Percentiles rank a stretch among this genome's conserved stretches.
Evolutionary conservation across 257 asterid genomes (phyloP).

Genomic region (Scutellaria galericulata): DNA sequence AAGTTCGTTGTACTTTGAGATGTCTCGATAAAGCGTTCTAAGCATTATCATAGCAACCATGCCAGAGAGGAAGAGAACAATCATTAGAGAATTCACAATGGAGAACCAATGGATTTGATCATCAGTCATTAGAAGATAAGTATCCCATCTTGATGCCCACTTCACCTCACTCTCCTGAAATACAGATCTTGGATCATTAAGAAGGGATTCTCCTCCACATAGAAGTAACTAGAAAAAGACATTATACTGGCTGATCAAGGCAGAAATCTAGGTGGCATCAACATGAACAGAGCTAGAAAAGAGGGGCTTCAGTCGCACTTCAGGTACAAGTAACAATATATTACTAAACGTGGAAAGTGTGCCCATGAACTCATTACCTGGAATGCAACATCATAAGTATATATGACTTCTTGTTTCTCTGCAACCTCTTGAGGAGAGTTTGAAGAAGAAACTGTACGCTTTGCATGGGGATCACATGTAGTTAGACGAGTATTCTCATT

Average conservation of each 20-base stretch:
- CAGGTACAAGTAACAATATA: too few relatives aligned
- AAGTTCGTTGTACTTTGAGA: conserved; percentile 74
- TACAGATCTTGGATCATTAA: conserved; percentile 20
- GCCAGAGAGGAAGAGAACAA: conserved; percentile 83
- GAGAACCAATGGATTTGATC: conserved; percentile 92
- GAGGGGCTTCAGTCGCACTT: not conserved
- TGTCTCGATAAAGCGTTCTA: conserved; percentile 76
- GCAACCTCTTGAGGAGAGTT: conserved; percentile 76
- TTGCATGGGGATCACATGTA: conserved; percentile 71
- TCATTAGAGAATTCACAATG: conserved; percentile 74
- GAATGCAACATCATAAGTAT: conserved; percentile 73
- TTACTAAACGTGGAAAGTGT: too few relatives aligned
- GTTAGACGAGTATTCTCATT: conserved; percentile 50
- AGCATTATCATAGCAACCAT: conserved; percentile 86
- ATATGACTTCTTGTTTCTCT: conserved; percentile 67
- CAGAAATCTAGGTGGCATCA: not conserved
- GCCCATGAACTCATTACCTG: conserved; percentile 42
- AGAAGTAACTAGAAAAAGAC: not conserved
- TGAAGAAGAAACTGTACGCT: conserved; percentile 56
- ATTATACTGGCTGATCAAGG: not conserved
- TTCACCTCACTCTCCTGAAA: conserved; percentile 79
- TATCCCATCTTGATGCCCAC: conserved; percentile 93
- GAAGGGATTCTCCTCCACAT: conserved; percentile 5
- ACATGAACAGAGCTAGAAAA: not conserved
- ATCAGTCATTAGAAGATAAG: conserved; percentile 74